phyloP scores from a whole-genome alignment of 441 rosid genomes.

The Syzygium syzygioides region DNA sequence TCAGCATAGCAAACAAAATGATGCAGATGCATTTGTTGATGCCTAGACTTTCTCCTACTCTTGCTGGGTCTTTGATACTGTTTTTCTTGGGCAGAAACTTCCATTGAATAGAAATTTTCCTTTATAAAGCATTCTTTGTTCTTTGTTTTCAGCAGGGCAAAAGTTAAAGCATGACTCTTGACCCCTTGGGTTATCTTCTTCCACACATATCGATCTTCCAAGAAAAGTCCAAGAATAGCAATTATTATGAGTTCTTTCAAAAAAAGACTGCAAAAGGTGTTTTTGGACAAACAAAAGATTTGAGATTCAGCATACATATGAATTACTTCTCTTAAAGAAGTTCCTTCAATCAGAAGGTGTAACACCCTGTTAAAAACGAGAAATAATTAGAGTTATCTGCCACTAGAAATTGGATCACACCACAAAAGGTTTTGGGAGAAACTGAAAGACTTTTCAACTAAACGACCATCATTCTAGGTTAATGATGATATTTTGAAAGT shows the following conservation, averaged over 20 bases:
- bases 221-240: neutral
- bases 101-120: neutral
- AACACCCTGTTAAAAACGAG: neutral
- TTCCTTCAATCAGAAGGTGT: neutral
- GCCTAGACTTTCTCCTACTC: neutral
- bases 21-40: neutral
- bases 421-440: neutral
- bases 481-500: neutral
- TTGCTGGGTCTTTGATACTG: neutral
- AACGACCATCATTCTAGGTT: neutral
- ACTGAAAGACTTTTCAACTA: neutral
- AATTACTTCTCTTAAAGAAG: neutral
- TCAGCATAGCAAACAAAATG: neutral
- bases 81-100: neutral
- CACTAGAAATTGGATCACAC: neutral
- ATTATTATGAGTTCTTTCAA: neutral
- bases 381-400: neutral
- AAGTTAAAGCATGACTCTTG: neutral
- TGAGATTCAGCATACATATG: neutral
- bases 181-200: neutral
- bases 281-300: neutral
- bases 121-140: neutral
- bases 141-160: neutral
- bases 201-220: neutral
- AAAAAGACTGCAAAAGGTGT: neutral